Percentiles rank a stretch among this genome's conserved stretches.
phyloP scores from a whole-genome alignment of 768 basidiomycete genomes.

The Strobilomyces confusus region DNA sequence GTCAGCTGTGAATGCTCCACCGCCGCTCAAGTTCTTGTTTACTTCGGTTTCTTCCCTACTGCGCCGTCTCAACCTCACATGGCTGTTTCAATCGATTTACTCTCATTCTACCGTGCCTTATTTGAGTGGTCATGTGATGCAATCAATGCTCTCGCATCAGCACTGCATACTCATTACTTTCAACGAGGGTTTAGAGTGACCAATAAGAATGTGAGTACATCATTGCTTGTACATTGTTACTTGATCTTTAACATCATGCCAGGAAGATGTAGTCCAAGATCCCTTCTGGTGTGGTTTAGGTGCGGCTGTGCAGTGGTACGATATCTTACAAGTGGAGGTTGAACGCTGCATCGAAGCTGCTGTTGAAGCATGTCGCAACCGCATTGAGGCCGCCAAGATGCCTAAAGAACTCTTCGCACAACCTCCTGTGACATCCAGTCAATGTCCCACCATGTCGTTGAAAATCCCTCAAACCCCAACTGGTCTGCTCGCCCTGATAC shows the following conservation, averaged over 20 bases:
- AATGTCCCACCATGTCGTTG: neutral
- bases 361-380: neutral
- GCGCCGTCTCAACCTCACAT: neutral
- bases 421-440: too few relatives aligned
- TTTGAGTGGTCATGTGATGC: conserved; percentile 1
- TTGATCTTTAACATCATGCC: too few relatives aligned
- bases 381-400: neutral
- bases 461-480: neutral
- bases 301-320: neutral
- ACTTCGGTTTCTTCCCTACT: neutral
- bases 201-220: neutral
- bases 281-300: neutral
- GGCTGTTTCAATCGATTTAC: neutral
- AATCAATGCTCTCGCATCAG: neutral
- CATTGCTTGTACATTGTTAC: too few relatives aligned
- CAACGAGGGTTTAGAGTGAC: neutral
- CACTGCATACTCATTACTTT: neutral
- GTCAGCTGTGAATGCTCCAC: neutral
- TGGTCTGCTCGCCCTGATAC: too few relatives aligned
- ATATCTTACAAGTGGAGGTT: neutral
- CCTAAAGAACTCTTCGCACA: neutral
- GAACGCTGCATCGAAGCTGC: neutral
- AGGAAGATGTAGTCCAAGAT: neutral
- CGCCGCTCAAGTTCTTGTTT: neutral
- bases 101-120: neutral